phyloP scores from a whole-genome alignment of 176 grass and related monocot species.

The Poa annua region DNA sequence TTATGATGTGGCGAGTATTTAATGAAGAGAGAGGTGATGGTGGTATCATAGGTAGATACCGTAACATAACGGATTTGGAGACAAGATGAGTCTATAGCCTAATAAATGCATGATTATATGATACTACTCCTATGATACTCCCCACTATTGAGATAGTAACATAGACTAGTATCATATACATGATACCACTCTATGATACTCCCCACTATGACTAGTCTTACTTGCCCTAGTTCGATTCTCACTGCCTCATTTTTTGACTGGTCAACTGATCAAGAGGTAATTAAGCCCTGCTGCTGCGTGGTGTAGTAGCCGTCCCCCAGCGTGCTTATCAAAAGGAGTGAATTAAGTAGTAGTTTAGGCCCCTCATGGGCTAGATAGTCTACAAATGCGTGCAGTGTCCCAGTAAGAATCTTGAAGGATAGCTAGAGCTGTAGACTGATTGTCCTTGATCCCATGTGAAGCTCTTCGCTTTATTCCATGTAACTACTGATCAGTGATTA shows the following conservation, averaged over 20 bases:
- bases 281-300: slow-evolving; percentile 37
- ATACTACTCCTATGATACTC: too few relatives aligned
- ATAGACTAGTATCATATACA: too few relatives aligned
- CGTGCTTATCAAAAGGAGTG: slow-evolving; percentile 71
- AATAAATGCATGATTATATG: too few relatives aligned
- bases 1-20: too few relatives aligned
- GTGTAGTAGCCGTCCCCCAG: slow-evolving; percentile 38
- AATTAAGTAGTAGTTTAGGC: slow-evolving; percentile 55
- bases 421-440: slow-evolving; percentile 37
- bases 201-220: too few relatives aligned
- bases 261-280: slow-evolving; percentile 48
- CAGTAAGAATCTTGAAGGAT: slow-evolving; percentile 59
- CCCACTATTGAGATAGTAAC: too few relatives aligned
- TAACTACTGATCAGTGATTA: slow-evolving; percentile 28
- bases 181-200: too few relatives aligned
- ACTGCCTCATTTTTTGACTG: slow-evolving; percentile 59
- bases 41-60: too few relatives aligned
- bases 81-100: too few relatives aligned
- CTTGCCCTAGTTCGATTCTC: slow-evolving; percentile 37
- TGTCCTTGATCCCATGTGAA: slow-evolving; percentile 73
- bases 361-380: slow-evolving; percentile 48
- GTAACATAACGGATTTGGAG: too few relatives aligned
- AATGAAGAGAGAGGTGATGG: too few relatives aligned
- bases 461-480: slow-evolving; percentile 52
- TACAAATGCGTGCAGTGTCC: slow-evolving; percentile 60